Base-by-base conservation (phyloP, 2,329 filamentous ascomycete species). In the Kalmusia sp. region DNA sequence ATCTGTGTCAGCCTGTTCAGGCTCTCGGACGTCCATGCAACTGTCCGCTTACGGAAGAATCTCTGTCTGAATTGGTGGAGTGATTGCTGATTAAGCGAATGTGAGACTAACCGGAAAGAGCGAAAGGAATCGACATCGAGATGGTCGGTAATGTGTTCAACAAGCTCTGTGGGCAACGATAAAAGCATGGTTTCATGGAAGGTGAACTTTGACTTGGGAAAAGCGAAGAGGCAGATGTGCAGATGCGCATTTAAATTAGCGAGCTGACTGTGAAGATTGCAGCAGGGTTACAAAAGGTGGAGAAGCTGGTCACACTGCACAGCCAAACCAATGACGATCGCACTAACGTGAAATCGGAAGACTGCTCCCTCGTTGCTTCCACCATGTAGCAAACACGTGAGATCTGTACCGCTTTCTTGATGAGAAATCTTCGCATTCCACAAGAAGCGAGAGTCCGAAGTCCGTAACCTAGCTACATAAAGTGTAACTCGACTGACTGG, bases 121-220 rank as follows among this genome's bases (percentile, higher is more conserved):
- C 58, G 53, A 22, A 57, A 59, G 8, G 54, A 54, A 14, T 35
- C 9, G 6, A 63, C 27, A 24, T 64, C 58, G 11, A 69, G 63
- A 45, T 67, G 14, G 7, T 35, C 47, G 9, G 59, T 49, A 19
- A 70, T 58, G n/a, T 46, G 43, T 41, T 68, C 61, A 4, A 67
- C 54, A 3, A 68, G 40, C 44, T 70, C 67, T 0, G 61, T 66
- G 6, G 67, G 64, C 2, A 70, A 54, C 3, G 28, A 24, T 9
- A 38, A 15, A 9, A 70, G 35, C n/a, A 57, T 28, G 57, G 60
- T 62, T 45, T 14, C 46, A 17, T 17, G 2, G 15, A 33, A 17
- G 19, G 6, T 21, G 4, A 43, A 19, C n/a, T 31, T n/a, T 1
- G 15, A 17, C 11, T 24, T 34, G 12, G 6, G 21, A 17, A 3